phyloP scores from a whole-genome alignment of 768 basidiomycete species.

The Podaxis sp. region DNA sequence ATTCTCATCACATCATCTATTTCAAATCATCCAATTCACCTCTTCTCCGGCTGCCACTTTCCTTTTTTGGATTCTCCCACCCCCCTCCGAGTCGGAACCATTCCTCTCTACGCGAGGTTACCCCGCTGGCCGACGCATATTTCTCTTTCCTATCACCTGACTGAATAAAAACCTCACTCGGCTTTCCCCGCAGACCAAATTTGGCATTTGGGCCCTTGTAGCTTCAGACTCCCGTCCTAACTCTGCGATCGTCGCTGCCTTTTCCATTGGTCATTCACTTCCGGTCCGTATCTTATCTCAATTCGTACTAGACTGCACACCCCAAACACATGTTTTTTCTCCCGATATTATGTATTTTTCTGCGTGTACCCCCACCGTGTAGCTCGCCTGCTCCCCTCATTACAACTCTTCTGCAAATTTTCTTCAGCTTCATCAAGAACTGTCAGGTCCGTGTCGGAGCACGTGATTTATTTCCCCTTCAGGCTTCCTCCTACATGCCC shows the following conservation, averaged over 20 bases:
- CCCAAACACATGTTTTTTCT: conserved; percentile 2
- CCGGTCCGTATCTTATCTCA: conserved; percentile 13
- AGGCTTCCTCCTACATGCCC: not conserved
- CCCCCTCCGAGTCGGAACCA: conserved; percentile 13
- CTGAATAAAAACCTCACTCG: not conserved
- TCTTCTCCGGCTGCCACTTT: not conserved
- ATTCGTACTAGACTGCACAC: conserved; percentile 12
- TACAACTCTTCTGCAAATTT: not conserved
- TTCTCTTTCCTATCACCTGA: conserved; percentile 5
- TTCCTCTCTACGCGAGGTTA: conserved; percentile 14
- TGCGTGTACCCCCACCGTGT: not conserved
- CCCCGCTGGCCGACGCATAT: conserved; percentile 10
- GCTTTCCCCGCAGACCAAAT: not conserved
- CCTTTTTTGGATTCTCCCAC: not conserved
- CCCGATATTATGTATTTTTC: conserved; percentile 5
- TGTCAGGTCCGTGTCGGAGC: conserved; percentile 14
- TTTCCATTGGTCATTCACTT: not conserved
- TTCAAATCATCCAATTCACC: not conserved
- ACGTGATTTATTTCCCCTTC: conserved; percentile 6
- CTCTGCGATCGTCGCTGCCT: conserved; percentile 8
- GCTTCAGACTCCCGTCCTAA: not conserved
- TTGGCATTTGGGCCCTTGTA: not conserved
- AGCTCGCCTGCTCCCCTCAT: not conserved
- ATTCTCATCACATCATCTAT: not conserved
- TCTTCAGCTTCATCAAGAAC: not conserved